Evolutionary conservation across 2,329 filamentous ascomycete species (phyloP), one percentile per base, ranked within the genome.

Genomic region (Chaetothyriales sp.): DNA sequence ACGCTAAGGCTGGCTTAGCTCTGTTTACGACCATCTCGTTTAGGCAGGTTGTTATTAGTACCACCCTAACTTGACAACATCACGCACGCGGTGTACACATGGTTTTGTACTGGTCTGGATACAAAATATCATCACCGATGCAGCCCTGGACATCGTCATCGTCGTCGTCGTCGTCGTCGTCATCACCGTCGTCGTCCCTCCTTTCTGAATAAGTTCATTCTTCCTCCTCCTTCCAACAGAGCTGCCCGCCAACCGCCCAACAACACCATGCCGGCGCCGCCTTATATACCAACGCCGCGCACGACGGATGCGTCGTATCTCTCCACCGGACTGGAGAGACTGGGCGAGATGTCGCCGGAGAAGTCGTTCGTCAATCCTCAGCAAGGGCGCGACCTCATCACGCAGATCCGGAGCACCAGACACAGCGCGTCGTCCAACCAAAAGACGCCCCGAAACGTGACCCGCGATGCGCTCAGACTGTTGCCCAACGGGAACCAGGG

Each of bases 231-330:
- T 51, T 64, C 65, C 62, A 65, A 6, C 22, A 25, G 3, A 6
- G 22, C 22, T 25, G 22, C 22, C 22, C 44, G 51, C 64, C 65
- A 62, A 65, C 65, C 62, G 64, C 66, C n/a, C n/a, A n/a, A n/a
- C n/a, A n/a, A n/a, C 66, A 71, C 62, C 59, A 86, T 86, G 82
- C 77, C 75, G 53, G 75, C 77, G 57, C 76, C 78, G 57, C 76
- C 78, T 43, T 82, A 81, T 63, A 76, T 94, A 68, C 84, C 92
- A 69, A 93, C 89, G 60, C 90, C 90, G 62, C 83, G 84, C 65
- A 94, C 87, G 55, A 84, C 88, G 63, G 87, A 95, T 75, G 81
- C 80, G 68, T 94, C 88, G 58, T 90, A 83, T 67, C 73, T 93
- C 55, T 79, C 66, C 73, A 80, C 68, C 68, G 77, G 69, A 70